Evolutionary conservation across 2,329 filamentous ascomycete species (phyloP), one percentile per base, ranked within the genome.

Genomic region (Xylariaceae sp.): DNA sequence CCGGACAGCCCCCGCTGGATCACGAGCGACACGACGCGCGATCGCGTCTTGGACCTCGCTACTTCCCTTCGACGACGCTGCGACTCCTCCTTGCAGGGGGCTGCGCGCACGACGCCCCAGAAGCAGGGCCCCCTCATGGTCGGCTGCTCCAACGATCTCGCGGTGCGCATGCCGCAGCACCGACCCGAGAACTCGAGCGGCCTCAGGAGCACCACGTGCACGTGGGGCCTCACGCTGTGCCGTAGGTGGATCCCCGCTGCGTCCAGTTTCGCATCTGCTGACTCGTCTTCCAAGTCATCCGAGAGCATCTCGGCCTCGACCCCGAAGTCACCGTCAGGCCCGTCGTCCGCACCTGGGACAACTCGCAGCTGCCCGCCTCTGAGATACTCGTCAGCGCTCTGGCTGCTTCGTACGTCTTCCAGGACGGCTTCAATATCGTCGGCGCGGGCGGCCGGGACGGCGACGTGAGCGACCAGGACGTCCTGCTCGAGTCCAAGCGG

Each of bases 381-480:
- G 32, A 35, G 19, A 17, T 35, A 6, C 26, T 35, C 25, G 25
- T 35, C 25, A 29, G 25, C n/a, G 32, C 26, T 4, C 13, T 35
- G 13, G 32, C 32, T 12, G 19, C 13, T n/a, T 35, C 32, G 18
- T 35, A 35, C 19, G 26, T 21, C 19, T 35, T 35, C 32, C 32
- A 35, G 15, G 25, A 35, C 18, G 32, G 32, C 19, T 30, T 35
- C 32, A 35, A 35, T 19, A 18, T 35, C 17, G 17, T 29, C 17
- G 32, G 32, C 26, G 32, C 32, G 18, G 32, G 32, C 5, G n/a
- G 17, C 17, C 25, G 15, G 23, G 14, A 15, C 8, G 26, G 32
- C 15, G n/a, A 23, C 21, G 8, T 23, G 12, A n/a, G n/a, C n/a
- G 21, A 23, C 21, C 21, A 7, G 8, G 21, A 23, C 21, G 12